These are phyloP conservation scores for Mortierella hygrophila DNA, from an alignment of 192 early-diverging fungal genomes.

Conservation along the genomic window DNA sequence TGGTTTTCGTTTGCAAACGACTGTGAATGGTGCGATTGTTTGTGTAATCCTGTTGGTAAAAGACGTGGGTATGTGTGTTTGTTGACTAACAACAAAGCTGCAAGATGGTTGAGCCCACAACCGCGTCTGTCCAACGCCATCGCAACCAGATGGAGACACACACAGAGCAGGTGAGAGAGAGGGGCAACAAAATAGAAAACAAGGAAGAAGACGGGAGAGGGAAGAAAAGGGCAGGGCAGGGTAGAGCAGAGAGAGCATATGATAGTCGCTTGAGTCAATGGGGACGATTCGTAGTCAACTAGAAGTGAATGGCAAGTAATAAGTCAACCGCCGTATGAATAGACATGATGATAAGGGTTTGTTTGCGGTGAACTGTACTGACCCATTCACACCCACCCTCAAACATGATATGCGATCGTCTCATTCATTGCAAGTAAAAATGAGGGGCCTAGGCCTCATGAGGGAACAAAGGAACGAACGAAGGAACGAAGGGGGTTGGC, in stretches of 20 bases:
- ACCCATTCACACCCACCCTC: background rate
- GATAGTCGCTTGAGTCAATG: background rate
- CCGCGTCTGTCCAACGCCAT: background rate
- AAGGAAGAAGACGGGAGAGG: background rate
- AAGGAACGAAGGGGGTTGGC: too few relatives aligned
- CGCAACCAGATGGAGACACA: background rate
- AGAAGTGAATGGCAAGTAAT: too few relatives aligned
- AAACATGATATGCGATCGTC: background rate
- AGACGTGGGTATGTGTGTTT: background rate
- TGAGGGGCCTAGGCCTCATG: background rate
- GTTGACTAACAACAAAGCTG: background rate
- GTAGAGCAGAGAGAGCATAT: background rate
- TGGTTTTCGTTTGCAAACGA: background rate
- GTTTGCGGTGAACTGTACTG: background rate
- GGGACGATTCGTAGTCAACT: background rate
- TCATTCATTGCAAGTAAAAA: background rate
- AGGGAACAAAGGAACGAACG: background rate
- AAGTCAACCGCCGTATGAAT: too few relatives aligned
- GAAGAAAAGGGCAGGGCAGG: too few relatives aligned
- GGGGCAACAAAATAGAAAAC: background rate
- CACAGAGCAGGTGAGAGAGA: background rate
- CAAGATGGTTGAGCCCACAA: slow-evolving; percentile 6
- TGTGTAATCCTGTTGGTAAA: background rate
- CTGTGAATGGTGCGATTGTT: slow-evolving; percentile 1
- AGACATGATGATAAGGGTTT: too few relatives aligned